phyloP scores from a whole-genome alignment of 2,329 filamentous ascomycete species.

The Delphinella strobiligena region DNA sequence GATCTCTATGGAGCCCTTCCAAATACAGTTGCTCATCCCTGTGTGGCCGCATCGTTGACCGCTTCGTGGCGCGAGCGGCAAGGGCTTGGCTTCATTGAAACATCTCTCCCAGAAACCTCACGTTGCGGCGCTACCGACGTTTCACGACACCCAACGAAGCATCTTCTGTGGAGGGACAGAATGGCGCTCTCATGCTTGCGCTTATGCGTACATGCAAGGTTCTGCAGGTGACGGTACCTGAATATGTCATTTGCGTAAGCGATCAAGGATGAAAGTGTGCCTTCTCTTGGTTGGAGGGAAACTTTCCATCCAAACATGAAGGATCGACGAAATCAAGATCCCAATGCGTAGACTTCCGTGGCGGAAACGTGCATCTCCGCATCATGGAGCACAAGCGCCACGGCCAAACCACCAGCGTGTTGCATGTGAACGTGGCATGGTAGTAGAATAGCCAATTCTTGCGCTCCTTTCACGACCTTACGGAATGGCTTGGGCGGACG shows the following conservation, averaged over 20 bases:
- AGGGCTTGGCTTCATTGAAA: not conserved
- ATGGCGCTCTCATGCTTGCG: not conserved
- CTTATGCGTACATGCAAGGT: too few species aligned
- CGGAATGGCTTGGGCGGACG: not conserved
- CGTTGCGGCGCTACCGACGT: not conserved
- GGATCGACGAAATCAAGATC: too few species aligned
- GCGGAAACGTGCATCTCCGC: not conserved
- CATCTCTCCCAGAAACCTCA: not conserved
- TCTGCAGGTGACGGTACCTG: too few species aligned
- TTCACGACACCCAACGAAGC: too few species aligned
- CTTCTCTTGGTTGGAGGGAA: too few species aligned
- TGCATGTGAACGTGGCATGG: not conserved
- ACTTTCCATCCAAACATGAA: too few species aligned
- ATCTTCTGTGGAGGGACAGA: too few species aligned
- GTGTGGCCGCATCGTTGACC: not conserved
- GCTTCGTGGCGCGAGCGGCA: not conserved
- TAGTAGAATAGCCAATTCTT: not conserved
- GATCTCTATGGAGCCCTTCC: too few species aligned
- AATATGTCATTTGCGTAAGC: too few species aligned
- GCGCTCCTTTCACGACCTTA: not conserved
- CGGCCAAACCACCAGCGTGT: not conserved
- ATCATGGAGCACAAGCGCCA: not conserved
- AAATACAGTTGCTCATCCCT: too few species aligned
- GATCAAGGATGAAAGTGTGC: too few species aligned
- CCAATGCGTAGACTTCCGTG: too few species aligned